Evolutionary conservation across 129 eudicot genomes (phyloP).

Genomic region (Dittrichia graveolens): DNA sequence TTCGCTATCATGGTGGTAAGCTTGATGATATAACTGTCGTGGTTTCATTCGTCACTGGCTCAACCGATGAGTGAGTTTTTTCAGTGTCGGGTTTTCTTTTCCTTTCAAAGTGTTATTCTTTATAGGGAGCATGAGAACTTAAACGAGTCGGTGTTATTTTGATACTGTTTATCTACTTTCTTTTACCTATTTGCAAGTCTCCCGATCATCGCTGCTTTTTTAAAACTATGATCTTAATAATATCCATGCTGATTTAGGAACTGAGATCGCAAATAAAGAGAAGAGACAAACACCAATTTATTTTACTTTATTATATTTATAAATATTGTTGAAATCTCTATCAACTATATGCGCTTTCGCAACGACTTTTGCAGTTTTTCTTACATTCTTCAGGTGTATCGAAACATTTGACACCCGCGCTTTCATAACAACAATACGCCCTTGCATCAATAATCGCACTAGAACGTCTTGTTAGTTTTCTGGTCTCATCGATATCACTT

Average conservation of each 20-base stretch:
- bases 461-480: background rate
- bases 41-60: constrained; percentile 57
- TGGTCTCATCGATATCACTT: background rate
- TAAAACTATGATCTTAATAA: background rate
- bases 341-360: background rate
- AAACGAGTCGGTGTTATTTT: constrained; percentile 5
- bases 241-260: no score
- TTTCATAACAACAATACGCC: background rate
- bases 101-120: background rate
- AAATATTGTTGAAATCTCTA: background rate
- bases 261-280: background rate
- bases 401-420: background rate
- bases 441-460: background rate
- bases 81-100: background rate
- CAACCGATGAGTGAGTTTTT: constrained; percentile 22
- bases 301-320: background rate
- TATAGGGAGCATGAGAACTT: background rate
- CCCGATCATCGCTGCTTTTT: background rate
- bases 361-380: background rate
- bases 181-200: no score
- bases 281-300: background rate
- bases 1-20: constrained; percentile 74
- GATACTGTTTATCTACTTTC: background rate
- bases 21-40: constrained; percentile 92
- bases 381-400: background rate